Base-by-base conservation (phyloP, 352 stramenopile species). In the Globisporangium cederbergense region DNA sequence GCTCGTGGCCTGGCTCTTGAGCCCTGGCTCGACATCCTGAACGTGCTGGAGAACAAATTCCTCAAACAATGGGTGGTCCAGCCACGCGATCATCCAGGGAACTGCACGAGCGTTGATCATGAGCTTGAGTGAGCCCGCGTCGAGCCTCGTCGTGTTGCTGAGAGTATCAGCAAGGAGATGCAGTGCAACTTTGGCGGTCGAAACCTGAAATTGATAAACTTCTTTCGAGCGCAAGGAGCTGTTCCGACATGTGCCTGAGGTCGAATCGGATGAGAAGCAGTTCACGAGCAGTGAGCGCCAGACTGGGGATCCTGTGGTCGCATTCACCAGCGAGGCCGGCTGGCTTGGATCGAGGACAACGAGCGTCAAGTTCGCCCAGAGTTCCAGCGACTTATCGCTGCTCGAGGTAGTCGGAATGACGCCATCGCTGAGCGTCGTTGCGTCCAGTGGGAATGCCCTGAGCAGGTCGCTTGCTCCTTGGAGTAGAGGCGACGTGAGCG, bases 11-110 rank as follows among this genome's bases (percentile, higher is more conserved):
- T 54, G n/a, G 36, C 5, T 38, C n/a, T 36, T 18, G 8, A 71
- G n/a, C 1, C n/a, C 42, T 0, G 49, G 9, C n/a, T 68, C 57
- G 0, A 62, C 58, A 50, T 67, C 53, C 1, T 63, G 62, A 22
- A 78, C 65, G 5, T 73, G 64, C 0, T 73, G 49, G 0, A 82
- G 38, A 30, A 87, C 53, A 49, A 75, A 86, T 11, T 70, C 45
- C 4, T 77, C 45, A 2, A 88, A 67, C 8, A 77, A 32, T 6
- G 28, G 42, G 51, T 86, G 65, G 28, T 84, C 75, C 10, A 90
- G 50, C 65, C 78, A 76, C 3, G 40, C 51, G 0, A 75, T 14
- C 52, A 88, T 62, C 78, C 78, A 90, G 2, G 78, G 75, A 0
- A 73, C 46, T 18, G 85, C 60, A 10, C 68, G 64, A 14, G 43